Evolutionary conservation across 176 grass and related monocot species (phyloP).

Genomic region (Pontederia crassipes): DNA sequence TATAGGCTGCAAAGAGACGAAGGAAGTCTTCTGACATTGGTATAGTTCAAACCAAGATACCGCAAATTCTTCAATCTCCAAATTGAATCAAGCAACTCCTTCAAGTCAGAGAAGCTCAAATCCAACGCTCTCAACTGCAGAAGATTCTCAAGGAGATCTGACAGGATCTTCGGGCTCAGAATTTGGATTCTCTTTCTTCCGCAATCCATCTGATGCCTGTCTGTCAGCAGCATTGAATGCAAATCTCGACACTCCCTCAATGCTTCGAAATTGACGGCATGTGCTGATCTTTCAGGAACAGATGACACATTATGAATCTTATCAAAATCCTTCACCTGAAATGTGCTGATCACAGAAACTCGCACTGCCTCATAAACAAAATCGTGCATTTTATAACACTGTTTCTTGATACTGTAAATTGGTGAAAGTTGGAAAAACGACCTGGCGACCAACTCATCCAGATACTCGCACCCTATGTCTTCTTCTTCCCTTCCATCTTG

Average conservation of each 20-base stretch:
- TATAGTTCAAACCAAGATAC: constrained; percentile 8
- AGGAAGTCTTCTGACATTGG: constrained; percentile 21
- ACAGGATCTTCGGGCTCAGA: background rate
- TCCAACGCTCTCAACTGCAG: constrained; percentile 23
- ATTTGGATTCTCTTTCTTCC: constrained; percentile 1
- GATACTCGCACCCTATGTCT: constrained; percentile 19
- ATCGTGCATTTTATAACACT: constrained; percentile 22
- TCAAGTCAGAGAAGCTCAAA: constrained; percentile 22
- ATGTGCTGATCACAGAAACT: constrained; percentile 7
- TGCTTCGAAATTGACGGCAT: no score
- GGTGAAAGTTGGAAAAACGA: constrained; percentile 22
- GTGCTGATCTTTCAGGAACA: constrained; percentile 10
- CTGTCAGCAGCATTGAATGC: background rate
- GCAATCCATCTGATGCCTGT: constrained; percentile 2
- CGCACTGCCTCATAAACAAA: constrained; percentile 15
- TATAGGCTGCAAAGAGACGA: constrained; percentile 1
- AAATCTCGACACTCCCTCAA: no score
- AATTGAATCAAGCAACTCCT: constrained; percentile 27
- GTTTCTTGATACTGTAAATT: constrained; percentile 13
- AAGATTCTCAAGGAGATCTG: constrained; percentile 15
- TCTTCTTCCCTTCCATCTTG: background rate
- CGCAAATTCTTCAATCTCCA: background rate
- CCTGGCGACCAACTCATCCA: constrained; percentile 14
- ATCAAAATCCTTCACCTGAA: constrained; percentile 6
- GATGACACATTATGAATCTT: constrained; percentile 6